Conservation (phyloP, 306 rosid species). For the Dryas drummondii region DNA sequence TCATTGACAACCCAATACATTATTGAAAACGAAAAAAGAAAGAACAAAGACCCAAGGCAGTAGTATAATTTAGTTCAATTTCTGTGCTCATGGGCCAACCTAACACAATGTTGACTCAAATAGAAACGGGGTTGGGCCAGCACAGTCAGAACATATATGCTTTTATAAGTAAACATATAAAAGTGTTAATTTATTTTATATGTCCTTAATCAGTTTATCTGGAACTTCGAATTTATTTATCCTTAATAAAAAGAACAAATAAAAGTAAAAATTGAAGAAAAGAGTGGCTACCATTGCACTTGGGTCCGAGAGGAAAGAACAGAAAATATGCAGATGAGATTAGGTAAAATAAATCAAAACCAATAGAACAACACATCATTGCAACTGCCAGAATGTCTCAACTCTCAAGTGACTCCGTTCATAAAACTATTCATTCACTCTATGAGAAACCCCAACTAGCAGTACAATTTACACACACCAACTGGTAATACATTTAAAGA, state of each 20-base stretch:
- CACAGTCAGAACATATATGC: no score
- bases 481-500: conserved; percentile 18
- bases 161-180: no score
- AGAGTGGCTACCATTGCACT: background rate
- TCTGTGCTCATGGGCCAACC: no score
- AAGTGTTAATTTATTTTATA: no score
- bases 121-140: no score
- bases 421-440: conserved; percentile 8
- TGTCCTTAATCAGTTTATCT: no score
- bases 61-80: no score
- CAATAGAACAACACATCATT: background rate
- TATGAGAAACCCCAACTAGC: conserved; percentile 3
- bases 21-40: no score
- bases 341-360: background rate
- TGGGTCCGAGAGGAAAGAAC: background rate
- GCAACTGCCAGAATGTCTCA: conserved; percentile 3
- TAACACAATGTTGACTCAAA: no score
- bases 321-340: background rate
- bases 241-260: background rate
- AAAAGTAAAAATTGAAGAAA: background rate
- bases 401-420: background rate
- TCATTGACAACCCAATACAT: no score
- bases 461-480: conserved; percentile 37
- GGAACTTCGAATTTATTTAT: no score
- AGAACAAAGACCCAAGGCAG: no score